Evolutionary conservation across 2,329 filamentous ascomycete genomes (phyloP), one percentile per base, ranked within the genome.

Genomic region (Pyrenophora seminiperda): DNA sequence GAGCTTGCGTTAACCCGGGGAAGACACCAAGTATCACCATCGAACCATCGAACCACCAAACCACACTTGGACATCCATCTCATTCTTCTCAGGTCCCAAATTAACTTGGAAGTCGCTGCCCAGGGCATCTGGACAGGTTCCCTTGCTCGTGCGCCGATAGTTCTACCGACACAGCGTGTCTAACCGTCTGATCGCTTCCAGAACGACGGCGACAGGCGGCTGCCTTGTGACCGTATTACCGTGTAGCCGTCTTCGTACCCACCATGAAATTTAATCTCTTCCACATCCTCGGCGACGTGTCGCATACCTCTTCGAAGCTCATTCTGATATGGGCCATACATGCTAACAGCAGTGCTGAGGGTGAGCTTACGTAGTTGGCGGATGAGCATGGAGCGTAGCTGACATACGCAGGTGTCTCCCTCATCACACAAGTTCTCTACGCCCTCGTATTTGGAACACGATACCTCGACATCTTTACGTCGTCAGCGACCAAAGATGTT

Each of bases 291-390:
- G 93, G 84, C 70, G 93, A 97, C 73, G 75, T 93, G 64, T 90
- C 89, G 66, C 93, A 97, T 72, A 84, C 90, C 37, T 79, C 85
- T 40, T 94, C 91, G 49, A 97, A 96, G 81, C 85, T 87, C 72
- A 94, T 97, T 69, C 82, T 97, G 63, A 91, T 97, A 76, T 89
- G 87, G 77, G 86, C 91, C 47, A 96, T 97, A 66, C 91, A 96
- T 75, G 83, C 84, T 61, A 96, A 97, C 70, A 83, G 83, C 68
- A 94, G 89, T 72, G 89, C 91, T 39, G 91, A 96, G 80, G 91
- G 87, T 86, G 74, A 50, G 53, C 47, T 36, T 31, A 22, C 19
- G 34, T n/a, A 4, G 18, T 3, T 5, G 19, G 22, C 15, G 29
- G 13, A 14, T 30, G 14, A 27, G 20, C 17, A 41, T 36, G 9